These are phyloP conservation scores for Teratosphaeria zuluensis DNA, from an alignment of 2,329 filamentous ascomycete genomes.

Conservation along the genomic window DNA sequence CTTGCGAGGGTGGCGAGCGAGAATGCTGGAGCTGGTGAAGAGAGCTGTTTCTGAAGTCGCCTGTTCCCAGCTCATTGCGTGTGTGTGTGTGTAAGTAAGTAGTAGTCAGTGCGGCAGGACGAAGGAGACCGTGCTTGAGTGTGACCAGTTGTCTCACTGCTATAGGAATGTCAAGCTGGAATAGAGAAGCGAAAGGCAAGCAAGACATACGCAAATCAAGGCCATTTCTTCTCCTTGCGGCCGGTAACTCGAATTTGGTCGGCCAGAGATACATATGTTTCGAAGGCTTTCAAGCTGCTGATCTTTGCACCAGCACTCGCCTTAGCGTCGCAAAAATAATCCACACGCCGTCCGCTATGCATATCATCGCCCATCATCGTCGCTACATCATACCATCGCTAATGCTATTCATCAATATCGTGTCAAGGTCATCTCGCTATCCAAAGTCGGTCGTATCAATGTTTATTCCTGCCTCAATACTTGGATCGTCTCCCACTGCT, in stretches of 20 bases:
- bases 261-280: background rate
- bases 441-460: background rate
- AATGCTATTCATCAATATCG: background rate
- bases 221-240: background rate
- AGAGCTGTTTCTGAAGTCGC: too few relatives aligned
- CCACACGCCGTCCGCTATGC: background rate
- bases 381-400: background rate
- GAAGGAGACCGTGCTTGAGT: too few relatives aligned
- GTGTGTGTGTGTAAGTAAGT: too few relatives aligned
- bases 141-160: too few relatives aligned
- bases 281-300: background rate
- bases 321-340: background rate
- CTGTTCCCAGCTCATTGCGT: too few relatives aligned
- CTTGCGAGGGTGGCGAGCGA: too few relatives aligned
- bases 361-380: background rate
- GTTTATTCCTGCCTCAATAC: slow-evolving; percentile 5
- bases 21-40: too few relatives aligned
- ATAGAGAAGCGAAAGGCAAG: too few relatives aligned
- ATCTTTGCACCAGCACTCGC: background rate
- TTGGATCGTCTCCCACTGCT: slow-evolving; percentile 7
- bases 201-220: too few relatives aligned
- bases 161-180: too few relatives aligned
- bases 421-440: background rate
- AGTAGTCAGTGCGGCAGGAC: too few relatives aligned
- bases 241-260: background rate